phyloP scores from a whole-genome alignment of 495 filamentous ascomycete genomes.

The Penicillium roqueforti region DNA sequence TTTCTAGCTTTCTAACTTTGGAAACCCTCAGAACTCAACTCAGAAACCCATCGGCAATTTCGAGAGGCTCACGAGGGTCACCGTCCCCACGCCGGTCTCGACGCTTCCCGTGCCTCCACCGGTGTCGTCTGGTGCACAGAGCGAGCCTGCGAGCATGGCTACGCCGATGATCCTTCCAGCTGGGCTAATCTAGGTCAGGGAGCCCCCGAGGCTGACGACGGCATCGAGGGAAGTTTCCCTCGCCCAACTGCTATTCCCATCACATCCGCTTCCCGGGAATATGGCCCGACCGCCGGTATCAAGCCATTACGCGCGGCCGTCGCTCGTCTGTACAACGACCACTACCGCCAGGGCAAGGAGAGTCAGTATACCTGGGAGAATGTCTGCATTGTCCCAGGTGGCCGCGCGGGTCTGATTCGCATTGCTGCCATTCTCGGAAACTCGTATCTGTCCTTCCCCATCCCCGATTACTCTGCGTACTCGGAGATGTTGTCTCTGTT shows the following conservation, averaged over 20 bases:
- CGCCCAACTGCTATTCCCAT: slow-evolving; percentile 81
- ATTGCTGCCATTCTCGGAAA: slow-evolving; percentile 93
- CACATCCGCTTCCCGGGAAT: slow-evolving; percentile 72
- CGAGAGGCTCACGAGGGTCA: slow-evolving; percentile 82
- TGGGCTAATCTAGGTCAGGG: slow-evolving; percentile 97
- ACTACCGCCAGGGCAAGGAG: slow-evolving; percentile 82
- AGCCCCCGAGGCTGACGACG: slow-evolving; percentile 90
- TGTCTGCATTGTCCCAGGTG: slow-evolving; percentile 95
- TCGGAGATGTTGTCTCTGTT: slow-evolving; percentile 95
- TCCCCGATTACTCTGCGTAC: slow-evolving; percentile 76
- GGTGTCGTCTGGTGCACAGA: slow-evolving; percentile 88
- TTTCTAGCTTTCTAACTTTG: slow-evolving; percentile 5
- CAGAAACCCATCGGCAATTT: slow-evolving; percentile 81
- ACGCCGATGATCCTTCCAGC: slow-evolving; percentile 68
- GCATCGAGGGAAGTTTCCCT: slow-evolving; percentile 83
- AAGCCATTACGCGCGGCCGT: slow-evolving; percentile 84
- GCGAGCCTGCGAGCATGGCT: slow-evolving; percentile 73
- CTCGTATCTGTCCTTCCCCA: slow-evolving; percentile 84
- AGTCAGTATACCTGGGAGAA: slow-evolving; percentile 98
- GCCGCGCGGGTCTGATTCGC: slow-evolving; percentile 84
- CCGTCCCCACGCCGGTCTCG: slow-evolving; percentile 82
- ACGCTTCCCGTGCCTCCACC: slow-evolving; percentile 75
- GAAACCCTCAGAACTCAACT: slow-evolving; percentile 55
- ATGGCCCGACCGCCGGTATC: slow-evolving; percentile 92
- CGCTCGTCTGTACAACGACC: slow-evolving; percentile 88